Base-by-base conservation (phyloP, 176 grass and related monocot species). In the Zoysia pacifica region DNA sequence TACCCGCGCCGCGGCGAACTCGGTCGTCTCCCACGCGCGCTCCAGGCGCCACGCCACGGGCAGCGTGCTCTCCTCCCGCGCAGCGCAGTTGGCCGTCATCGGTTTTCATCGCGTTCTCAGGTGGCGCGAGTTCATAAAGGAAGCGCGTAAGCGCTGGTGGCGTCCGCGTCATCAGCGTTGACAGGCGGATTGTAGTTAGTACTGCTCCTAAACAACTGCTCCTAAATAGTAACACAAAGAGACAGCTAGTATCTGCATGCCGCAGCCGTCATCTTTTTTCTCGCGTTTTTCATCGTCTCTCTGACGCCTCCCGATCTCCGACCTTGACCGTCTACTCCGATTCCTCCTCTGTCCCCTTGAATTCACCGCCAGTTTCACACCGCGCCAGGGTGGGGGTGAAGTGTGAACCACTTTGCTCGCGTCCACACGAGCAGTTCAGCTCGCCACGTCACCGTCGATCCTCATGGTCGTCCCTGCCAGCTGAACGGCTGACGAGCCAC, bases 331-430 rank as follows among this genome's bases (percentile, higher is more conserved):
- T 2, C 54, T 8, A 9, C 28, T 16, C 9, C 35, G 19, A 11
- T 36, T 11, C 49, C 2, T 3, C 11, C 19, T 49, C 5, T 50
- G 11, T 2, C 18, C 11, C 13, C n/a, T 16, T 39, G n/a, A 13
- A 68, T 58, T 58, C 77, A 79, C 76, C 53, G 53, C 15, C 52
- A 16, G 38, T 56, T 89, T 85, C 87, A 89, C 77, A 89, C 87
- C 28, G 9, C 20, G 4, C 45, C 36, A 40, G 2, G 65, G 49
- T 37, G 9, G 59, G 47, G 53, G 69, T 16, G 35, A 16, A 28
- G 64, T 80, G 76, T 80, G 87, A 85, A 89, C 41, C 65, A 66
- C 66, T 39, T 56, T 60, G 66, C 7, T 3, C 1, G 7, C 5
- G 82, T 89, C 78, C 87, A 85, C 78, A 89, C 78, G 19, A 72